Conservation (phyloP, 495 filamentous ascomycete species). For the Aspergillus biplanus region DNA sequence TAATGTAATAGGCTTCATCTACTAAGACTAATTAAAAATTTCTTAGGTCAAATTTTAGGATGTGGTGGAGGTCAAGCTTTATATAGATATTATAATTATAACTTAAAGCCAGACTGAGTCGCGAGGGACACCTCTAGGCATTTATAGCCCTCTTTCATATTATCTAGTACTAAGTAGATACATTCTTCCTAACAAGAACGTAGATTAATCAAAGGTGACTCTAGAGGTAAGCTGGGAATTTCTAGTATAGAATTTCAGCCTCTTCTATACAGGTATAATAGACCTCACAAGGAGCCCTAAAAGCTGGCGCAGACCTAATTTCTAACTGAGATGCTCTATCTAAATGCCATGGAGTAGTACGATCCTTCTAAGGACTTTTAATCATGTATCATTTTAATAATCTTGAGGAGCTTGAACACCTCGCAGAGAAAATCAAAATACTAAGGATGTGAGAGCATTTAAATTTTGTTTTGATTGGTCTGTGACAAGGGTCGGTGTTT, state of each 20-base stretch:
- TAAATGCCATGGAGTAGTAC: slow-evolving; percentile 24
- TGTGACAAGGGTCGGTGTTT: too few species aligned
- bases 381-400: too few species aligned
- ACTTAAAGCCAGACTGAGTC: slow-evolving; percentile 46
- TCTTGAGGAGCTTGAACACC: too few species aligned
- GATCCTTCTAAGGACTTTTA: background rate
- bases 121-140: slow-evolving; percentile 88
- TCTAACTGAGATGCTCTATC: slow-evolving; percentile 41
- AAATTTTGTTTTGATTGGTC: too few species aligned
- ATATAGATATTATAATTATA: too few species aligned
- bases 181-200: slow-evolving; percentile 86
- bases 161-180: slow-evolving; percentile 79
- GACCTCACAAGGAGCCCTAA: slow-evolving; percentile 16
- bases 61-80: too few species aligned
- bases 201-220: slow-evolving; percentile 53
- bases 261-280: slow-evolving; percentile 13
- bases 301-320: slow-evolving; percentile 29
- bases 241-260: slow-evolving; percentile 34
- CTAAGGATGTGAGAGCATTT: too few species aligned
- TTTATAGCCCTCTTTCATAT: slow-evolving; percentile 73
- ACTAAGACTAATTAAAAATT: too few species aligned
- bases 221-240: slow-evolving; percentile 24
- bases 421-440: too few species aligned
- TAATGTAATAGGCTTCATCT: background rate
- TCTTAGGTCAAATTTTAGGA: too few species aligned